Base-by-base conservation (phyloP, 2,329 filamentous ascomycete genomes). In the Penicillium rolfsii region DNA sequence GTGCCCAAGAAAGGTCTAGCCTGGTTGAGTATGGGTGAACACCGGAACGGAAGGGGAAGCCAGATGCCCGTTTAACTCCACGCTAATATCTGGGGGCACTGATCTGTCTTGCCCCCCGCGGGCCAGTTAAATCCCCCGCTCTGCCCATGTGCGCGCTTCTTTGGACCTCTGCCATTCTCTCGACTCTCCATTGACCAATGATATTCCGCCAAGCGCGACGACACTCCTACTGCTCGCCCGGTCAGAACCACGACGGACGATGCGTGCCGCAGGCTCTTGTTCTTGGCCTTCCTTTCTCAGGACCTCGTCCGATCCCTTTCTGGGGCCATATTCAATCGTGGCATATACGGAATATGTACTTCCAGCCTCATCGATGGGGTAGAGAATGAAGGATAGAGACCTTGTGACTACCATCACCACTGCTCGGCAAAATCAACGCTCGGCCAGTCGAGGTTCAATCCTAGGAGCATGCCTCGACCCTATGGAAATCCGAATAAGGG, bases 121-220 rank as follows among this genome's bases (percentile, higher is more conserved):
- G 26, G 35, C 64, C 64, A 66, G 60, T 64, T 55, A 66, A 35
- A 64, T 57, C 41, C 60, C 58, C 53, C 40, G 45, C 48, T 58
- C 16, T 9, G 60, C 50, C 58, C 64, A 66, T 61, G 59, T 64
- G 56, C 38, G 19, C 53, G 41, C 40, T 56, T 56, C 53, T 36
- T 43, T 56, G 53, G 53, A 55, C 40, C 38, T 46, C 53, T 24
- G 41, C 36, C 41, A 5, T 33, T 48, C 41, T n/a, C 28, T 38
- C 24, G 7, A n/a, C 30, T 41, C 16, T 14, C 9, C 19, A 40
- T 16, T 16, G 7, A 43, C 52, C 52, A 54, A 54, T 38, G 38
- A 35, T n/a, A 35, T 5, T 14, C 36, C 24, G 36, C 50, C 50
- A 14, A 16, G 33, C 12, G n/a, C 36, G n/a, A 53, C 50, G 50